Evolutionary conservation across 306 rosid genomes (phyloP).

Genomic region (Fragaria ananassa): DNA sequence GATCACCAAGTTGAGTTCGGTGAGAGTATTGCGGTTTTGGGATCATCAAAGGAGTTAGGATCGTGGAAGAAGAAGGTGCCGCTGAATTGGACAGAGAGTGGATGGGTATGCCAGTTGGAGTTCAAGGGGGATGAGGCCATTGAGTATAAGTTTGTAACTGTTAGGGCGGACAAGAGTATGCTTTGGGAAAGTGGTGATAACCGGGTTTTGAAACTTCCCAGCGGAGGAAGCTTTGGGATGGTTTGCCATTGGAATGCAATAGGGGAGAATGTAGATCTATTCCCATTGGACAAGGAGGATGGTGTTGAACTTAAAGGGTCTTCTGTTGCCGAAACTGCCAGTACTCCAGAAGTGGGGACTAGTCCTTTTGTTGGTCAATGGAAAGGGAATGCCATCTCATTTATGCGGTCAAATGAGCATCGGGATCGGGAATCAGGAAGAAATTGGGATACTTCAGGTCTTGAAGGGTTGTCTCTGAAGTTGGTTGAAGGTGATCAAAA

Average conservation of each 20-base stretch:
- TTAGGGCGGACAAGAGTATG: constrained; percentile 32
- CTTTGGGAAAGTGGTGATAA: constrained; percentile 76
- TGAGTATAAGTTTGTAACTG: constrained; percentile 66
- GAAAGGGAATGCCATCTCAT: constrained; percentile 71
- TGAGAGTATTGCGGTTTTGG: constrained; percentile 63
- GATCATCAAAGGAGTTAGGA: constrained; percentile 72
- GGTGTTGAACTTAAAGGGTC: constrained; percentile 34
- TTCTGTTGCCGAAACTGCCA: constrained; percentile 12
- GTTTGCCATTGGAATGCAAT: constrained; percentile 72
- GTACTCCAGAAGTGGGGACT: constrained; percentile 35
- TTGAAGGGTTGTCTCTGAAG: constrained; percentile 68
- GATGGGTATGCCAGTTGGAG: constrained; percentile 75
- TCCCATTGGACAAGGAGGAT: constrained; percentile 32
- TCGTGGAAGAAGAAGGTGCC: constrained; percentile 67
- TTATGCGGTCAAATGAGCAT: constrained; percentile 75
- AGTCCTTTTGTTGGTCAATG: constrained; percentile 95
- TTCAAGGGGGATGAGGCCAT: constrained; percentile 34
- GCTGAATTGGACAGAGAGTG: constrained; percentile 63
- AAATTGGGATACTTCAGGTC: constrained; percentile 71
- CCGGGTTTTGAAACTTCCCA: constrained; percentile 58
- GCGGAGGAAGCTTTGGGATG: constrained; percentile 42
- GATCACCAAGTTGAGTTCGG: constrained; percentile 87
- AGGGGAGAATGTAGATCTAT: constrained; percentile 39
- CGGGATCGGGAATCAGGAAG: constrained; percentile 42
- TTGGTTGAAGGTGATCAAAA: constrained; percentile 78